phyloP scores from a whole-genome alignment of 148 eudicot genomes.

The Diospyros kaki region DNA sequence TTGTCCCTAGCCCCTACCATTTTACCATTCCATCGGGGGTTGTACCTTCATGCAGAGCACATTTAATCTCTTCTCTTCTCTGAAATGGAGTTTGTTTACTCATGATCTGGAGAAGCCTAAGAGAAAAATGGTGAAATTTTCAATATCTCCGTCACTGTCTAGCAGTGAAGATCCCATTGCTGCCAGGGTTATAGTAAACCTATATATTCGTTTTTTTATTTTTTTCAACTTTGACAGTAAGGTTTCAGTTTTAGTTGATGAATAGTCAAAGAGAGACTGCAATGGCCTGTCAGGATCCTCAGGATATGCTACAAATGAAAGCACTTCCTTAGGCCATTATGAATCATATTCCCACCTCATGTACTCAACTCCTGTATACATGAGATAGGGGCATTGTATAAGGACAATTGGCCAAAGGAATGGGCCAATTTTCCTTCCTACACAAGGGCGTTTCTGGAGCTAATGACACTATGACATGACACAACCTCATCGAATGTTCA shows the following conservation, averaged over 20 bases:
- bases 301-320: slow-evolving; percentile 31
- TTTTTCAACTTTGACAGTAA: neutral
- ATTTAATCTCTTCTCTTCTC: slow-evolving; percentile 4
- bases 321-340: slow-evolving; percentile 11
- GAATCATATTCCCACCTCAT: neutral
- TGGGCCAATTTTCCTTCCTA: no score
- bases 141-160: slow-evolving; percentile 40
- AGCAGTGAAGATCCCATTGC: neutral
- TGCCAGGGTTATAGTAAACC: slow-evolving; percentile 13
- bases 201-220: no score
- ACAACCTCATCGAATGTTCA: no score
- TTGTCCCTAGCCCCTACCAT: slow-evolving; percentile 14
- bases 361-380: no score
- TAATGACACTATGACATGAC: no score
- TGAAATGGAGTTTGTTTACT: neutral
- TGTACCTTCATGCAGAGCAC: slow-evolving; percentile 11
- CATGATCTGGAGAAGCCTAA: slow-evolving; percentile 37
- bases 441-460: no score
- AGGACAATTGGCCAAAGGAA: no score
- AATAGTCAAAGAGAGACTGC: slow-evolving; percentile 16
- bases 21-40: neutral
- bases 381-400: no score
- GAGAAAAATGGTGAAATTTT: slow-evolving; percentile 31
- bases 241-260: slow-evolving; percentile 4
- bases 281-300: slow-evolving; percentile 14